Percentiles rank a stretch among this genome's conserved stretches.
phyloP scores from a whole-genome alignment of 148 eudicot genomes.

The Chenopodium album region DNA sequence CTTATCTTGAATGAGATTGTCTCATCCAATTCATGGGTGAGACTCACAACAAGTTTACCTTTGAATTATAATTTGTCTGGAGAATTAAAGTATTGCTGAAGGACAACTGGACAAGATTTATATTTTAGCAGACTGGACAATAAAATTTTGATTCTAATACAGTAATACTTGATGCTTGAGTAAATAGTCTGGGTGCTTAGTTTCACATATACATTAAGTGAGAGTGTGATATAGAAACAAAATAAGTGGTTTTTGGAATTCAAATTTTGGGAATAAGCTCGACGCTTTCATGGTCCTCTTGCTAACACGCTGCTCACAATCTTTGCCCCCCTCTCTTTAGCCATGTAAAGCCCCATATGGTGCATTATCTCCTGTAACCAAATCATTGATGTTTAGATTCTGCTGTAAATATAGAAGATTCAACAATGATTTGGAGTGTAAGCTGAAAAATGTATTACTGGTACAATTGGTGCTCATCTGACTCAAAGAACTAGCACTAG shows the following conservation, averaged over 20 bases:
- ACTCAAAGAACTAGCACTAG: no score
- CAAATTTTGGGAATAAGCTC: neutral
- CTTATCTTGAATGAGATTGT: neutral
- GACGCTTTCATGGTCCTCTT: constrained; percentile 15
- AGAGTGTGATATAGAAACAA: neutral
- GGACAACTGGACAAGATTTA: no score
- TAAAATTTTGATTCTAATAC: no score
- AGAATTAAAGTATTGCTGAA: no score
- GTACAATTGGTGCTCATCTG: neutral
- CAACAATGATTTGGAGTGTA: neutral
- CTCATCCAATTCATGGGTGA: no score
- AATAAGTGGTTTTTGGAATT: neutral
- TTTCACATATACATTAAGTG: no score
- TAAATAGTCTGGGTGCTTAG: neutral
- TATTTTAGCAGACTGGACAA: no score
- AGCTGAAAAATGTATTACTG: neutral
- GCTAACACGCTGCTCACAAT: constrained; percentile 37
- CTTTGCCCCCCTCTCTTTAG: constrained; percentile 62
- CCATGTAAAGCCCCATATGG: constrained; percentile 69
- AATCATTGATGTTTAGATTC: neutral
- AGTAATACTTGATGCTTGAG: no score
- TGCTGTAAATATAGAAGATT: neutral
- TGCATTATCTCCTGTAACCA: constrained; percentile 62
- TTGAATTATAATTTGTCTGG: neutral
- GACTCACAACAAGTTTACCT: neutral